Percentiles rank a stretch among this genome's conserved stretches.
Conservation (phyloP, 805 yeast species). For the Candida rishiriensis region DNA sequence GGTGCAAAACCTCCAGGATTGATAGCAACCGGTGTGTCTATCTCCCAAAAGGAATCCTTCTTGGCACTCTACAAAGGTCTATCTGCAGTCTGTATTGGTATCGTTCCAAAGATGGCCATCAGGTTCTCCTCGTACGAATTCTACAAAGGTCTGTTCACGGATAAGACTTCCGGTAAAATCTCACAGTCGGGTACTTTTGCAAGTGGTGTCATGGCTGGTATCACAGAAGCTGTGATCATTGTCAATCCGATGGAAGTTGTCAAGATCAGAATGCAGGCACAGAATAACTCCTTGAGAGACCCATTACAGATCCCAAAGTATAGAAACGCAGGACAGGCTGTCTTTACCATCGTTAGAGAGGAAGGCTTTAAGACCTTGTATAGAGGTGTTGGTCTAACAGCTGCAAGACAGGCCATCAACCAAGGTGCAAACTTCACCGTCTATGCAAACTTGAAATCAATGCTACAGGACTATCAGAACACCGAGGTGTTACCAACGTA, state of each 20-base stretch:
- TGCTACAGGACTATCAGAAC: slow-evolving; percentile 57
- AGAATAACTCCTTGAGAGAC: slow-evolving; percentile 85
- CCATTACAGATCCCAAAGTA: slow-evolving; percentile 76
- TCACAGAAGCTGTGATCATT: slow-evolving; percentile 90
- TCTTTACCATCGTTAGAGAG: slow-evolving; percentile 75
- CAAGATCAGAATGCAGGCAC: slow-evolving; percentile 94
- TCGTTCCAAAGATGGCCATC: slow-evolving; percentile 97
- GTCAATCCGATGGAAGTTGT: slow-evolving; percentile 98
- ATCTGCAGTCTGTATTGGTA: slow-evolving; percentile 96
- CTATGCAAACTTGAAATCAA: slow-evolving; percentile 77
- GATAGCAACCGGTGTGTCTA: slow-evolving; percentile 71
- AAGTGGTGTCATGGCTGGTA: slow-evolving; percentile 97
- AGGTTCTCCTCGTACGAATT: slow-evolving; percentile 92
- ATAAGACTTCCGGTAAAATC: slow-evolving; percentile 56
- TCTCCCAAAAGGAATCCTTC: slow-evolving; percentile 75
- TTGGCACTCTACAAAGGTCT: slow-evolving; percentile 90
- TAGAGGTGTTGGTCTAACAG: slow-evolving; percentile 93
- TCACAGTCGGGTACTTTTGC: slow-evolving; percentile 72
- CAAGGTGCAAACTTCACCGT: slow-evolving; percentile 98
- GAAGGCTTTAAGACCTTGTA: slow-evolving; percentile 88
- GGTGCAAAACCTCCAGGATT: slow-evolving; percentile 77
- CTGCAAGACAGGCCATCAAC: slow-evolving; percentile 96
- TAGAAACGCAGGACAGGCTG: slow-evolving; percentile 89
- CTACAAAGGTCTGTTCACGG: slow-evolving; percentile 65
- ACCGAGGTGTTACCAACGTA: slow-evolving; percentile 71